phyloP scores from a whole-genome alignment of 495 filamentous ascomycete species.

The Friedmanniomyces simplex region DNA sequence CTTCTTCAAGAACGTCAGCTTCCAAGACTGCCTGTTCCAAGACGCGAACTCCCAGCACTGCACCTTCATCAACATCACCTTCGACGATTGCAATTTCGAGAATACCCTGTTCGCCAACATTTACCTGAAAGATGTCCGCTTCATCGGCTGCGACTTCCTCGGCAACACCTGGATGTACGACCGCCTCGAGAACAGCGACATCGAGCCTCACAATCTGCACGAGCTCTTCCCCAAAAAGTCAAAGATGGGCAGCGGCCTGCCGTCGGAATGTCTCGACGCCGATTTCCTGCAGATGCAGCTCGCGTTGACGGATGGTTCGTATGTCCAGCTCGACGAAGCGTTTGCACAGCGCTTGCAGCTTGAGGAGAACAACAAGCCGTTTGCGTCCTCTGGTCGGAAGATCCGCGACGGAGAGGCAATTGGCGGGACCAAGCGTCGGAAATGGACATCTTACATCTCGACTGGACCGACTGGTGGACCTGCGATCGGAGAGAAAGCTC shows the following conservation, averaged over 20 bases:
- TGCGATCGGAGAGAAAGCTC: neutral
- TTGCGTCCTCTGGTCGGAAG: neutral
- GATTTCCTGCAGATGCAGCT: neutral
- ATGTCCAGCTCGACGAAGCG: neutral
- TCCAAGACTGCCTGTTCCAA: neutral
- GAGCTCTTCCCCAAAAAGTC: neutral
- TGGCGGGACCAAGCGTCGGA: too few relatives aligned
- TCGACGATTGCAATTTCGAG: neutral
- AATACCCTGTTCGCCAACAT: neutral
- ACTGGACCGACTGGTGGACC: neutral
- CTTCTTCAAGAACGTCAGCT: slow-evolving; percentile 2
- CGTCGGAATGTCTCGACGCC: neutral
- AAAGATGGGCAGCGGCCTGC: neutral
- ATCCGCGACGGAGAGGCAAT: too few relatives aligned
- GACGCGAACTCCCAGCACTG: neutral
- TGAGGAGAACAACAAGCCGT: neutral
- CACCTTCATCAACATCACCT: neutral
- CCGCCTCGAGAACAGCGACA: neutral
- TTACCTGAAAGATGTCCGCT: slow-evolving; percentile 2
- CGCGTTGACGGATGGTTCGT: neutral
- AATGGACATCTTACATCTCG: neutral
- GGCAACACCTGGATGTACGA: neutral
- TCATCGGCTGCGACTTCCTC: neutral
- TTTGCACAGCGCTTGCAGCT: neutral
- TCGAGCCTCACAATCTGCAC: neutral